Evolutionary conservation across 1,284 basidiomycete species (phyloP).

Genomic region (Leccinum insolens): DNA sequence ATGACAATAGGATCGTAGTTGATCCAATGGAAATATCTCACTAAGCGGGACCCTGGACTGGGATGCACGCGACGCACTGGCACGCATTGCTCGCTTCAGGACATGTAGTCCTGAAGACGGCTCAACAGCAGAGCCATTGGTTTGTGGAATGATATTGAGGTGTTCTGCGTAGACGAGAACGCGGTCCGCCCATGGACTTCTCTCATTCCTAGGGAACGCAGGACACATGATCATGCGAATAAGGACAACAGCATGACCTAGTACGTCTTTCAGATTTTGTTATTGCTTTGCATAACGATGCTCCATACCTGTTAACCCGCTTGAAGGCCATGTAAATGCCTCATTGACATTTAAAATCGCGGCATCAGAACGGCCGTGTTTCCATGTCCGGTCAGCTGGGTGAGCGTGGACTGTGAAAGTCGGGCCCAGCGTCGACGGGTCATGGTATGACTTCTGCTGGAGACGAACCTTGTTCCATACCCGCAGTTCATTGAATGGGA

Average conservation of each 20-base stretch:
- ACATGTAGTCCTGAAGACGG: not conserved
- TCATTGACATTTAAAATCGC: not conserved
- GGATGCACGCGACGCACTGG: not conserved
- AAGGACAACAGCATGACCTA: not conserved
- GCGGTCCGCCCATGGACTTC: not conserved
- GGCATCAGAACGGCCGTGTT: not conserved
- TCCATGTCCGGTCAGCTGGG: not conserved
- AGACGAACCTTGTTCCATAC: conserved; percentile 1
- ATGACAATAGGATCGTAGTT: not conserved
- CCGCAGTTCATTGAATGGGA: not conserved
- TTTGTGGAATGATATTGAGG: not conserved
- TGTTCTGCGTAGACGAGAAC: not conserved
- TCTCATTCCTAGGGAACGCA: not conserved
- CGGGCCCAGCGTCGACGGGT: not conserved
- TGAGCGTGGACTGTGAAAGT: not conserved
- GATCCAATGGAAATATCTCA: not conserved
- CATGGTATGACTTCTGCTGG: conserved; percentile 1
- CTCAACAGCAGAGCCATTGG: not conserved
- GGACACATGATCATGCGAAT: not conserved
- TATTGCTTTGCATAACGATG: not conserved
- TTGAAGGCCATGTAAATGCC: not conserved
- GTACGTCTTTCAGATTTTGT: not conserved
- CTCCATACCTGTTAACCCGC: not conserved
- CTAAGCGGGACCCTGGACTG: not conserved
- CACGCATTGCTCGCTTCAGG: not conserved